Evolutionary conservation across 257 asterid genomes (phyloP), one percentile per base, ranked within the genome.

Genomic region (Sherardia arvensis): DNA sequence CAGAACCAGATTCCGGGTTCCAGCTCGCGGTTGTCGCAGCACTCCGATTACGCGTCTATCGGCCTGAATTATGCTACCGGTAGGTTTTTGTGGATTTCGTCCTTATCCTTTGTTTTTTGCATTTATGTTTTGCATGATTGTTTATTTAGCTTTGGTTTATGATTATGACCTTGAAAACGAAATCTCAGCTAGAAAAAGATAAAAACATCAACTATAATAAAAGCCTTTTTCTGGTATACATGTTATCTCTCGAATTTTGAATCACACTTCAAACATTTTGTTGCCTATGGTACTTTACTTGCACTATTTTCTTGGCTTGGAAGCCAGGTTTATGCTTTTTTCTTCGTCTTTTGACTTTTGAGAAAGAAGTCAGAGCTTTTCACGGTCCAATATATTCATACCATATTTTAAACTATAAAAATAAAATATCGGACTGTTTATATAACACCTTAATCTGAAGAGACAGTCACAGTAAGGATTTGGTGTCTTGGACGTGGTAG

Each of bases 21-120:
- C 7, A 29, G 18, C 30, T 75, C 36, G 67, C 83, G 71, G 2
- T 59, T 93, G 33, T 6, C 76, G 3, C 67, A 90, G 57, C 99
- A 93, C 51, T 53, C 53, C 1, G 79, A 76, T 2, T 73, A 40
- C 61, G 62, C 73, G 67, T 33, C 85, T 17, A 85, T 94, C 28
- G 4, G 28, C 45, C 57, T 93, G 69, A 70, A 93, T 65, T 87
- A 81, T 27, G 76, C 71, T 38, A 81, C 98, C 61, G 97, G 97
- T 92, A 22, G 67, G 89, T 77, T 26, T 17, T 30, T 43, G n/a
- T 40, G 51, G 17, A n/a, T 15, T 38, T 14, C 1, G 26, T 30
- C 43, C 53, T 27, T 8, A 20, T 38, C 12, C 4, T 26, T 2
- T 32, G 7, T 58, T 14, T 5, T 57, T 57, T 18, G 55, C 55